Evolutionary conservation across 768 basidiomycete species (phyloP).

Genomic region (Phylloporus sp.): DNA sequence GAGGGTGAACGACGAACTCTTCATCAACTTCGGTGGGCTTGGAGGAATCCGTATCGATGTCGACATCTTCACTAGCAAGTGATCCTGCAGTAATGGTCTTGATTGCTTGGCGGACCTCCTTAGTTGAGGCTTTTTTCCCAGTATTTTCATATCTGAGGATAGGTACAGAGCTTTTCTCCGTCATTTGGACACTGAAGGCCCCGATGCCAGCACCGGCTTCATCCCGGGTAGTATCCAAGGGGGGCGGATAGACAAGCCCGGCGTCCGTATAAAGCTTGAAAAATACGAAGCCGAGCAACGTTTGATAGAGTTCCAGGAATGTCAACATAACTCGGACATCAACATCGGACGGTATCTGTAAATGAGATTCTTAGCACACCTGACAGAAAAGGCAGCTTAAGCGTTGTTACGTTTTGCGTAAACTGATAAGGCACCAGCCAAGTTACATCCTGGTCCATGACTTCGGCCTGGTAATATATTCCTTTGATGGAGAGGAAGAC

Average conservation of each 20-base stretch:
- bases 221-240: conserved; percentile 76
- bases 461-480: conserved; percentile 94
- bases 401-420: conserved; percentile 78
- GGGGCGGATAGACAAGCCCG: conserved; percentile 93
- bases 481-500: conserved; percentile 97
- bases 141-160: conserved; percentile 15
- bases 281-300: conserved; percentile 89
- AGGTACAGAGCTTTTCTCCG: conserved; percentile 22
- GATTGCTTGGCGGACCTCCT: conserved; percentile 48
- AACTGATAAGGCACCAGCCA: conserved; percentile 99
- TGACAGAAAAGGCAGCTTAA: not conserved
- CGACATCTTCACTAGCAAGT: conserved; percentile 33
- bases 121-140: conserved; percentile 46
- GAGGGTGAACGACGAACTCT: conserved; percentile 64
- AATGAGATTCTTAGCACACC: conserved; percentile 7
- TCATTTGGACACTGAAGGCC: conserved; percentile 72
- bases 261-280: conserved; percentile 98
- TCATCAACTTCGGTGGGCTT: conserved; percentile 44
- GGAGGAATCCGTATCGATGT: conserved; percentile 34
- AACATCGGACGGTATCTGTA: conserved; percentile 87
- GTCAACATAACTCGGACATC: conserved; percentile 98
- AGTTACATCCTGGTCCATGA: conserved; percentile 87
- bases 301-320: conserved; percentile 97
- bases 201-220: conserved; percentile 85
- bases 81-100: conserved; percentile 38